phyloP scores from a whole-genome alignment of 768 basidiomycete genomes.

The Punctularia strigosozonata region DNA sequence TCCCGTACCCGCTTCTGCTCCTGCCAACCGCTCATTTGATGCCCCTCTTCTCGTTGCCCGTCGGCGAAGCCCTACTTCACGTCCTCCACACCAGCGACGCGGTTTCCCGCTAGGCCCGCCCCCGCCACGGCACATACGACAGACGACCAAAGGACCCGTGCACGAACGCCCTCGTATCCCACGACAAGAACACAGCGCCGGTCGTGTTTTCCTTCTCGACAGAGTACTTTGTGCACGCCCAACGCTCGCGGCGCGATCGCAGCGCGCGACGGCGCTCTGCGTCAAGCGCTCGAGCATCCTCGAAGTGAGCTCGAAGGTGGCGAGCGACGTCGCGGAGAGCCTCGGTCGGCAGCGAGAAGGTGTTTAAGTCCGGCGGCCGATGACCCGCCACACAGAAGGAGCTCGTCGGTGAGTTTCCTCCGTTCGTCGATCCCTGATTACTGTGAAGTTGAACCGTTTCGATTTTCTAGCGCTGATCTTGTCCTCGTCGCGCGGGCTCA shows the following conservation, averaged over 20 bases:
- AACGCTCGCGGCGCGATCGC: slow-evolving; percentile 50
- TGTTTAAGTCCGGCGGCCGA: slow-evolving; percentile 74
- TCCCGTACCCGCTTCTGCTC: slow-evolving; percentile 62
- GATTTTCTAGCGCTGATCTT: no score
- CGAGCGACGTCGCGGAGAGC: slow-evolving; percentile 68
- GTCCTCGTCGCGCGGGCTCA: no score
- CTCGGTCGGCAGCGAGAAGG: slow-evolving; percentile 86
- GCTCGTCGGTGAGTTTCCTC: slow-evolving; percentile 46
- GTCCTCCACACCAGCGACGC: slow-evolving; percentile 56
- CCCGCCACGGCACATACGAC: slow-evolving; percentile 41
- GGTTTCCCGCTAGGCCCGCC: slow-evolving; percentile 55
- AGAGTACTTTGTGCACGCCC: slow-evolving; percentile 21
- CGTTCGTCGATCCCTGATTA: slow-evolving; percentile 12
- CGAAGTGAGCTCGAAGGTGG: slow-evolving; percentile 74
- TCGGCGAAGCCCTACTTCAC: slow-evolving; percentile 50
- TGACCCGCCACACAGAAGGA: slow-evolving; percentile 72
- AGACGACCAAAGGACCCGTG: slow-evolving; percentile 7
- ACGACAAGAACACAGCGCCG: slow-evolving; percentile 55
- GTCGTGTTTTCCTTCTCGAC: slow-evolving; percentile 59
- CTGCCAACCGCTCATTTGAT: slow-evolving; percentile 62
- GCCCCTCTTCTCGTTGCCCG: no score
- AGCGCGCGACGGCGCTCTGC: slow-evolving; percentile 58
- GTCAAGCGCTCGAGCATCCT: slow-evolving; percentile 66
- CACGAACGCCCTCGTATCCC: slow-evolving; percentile 11
- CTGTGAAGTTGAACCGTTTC: no score